phyloP scores from a whole-genome alignment of 2,329 filamentous ascomycete species.

The Pseudogymnoascus sp. region DNA sequence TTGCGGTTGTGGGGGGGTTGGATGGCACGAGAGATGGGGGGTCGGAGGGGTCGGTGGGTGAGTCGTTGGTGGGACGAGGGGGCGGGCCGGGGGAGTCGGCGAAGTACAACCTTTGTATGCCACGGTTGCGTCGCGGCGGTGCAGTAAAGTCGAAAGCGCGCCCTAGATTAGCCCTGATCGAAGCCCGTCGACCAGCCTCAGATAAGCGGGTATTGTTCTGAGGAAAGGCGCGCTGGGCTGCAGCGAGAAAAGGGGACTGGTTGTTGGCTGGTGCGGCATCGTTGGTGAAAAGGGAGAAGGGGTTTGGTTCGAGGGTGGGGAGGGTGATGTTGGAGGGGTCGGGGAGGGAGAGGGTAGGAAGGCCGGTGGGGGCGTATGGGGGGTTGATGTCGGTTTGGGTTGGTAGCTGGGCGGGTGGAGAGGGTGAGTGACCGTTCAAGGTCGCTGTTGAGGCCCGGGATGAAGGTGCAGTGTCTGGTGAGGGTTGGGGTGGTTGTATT shows the following conservation, averaged over 20 bases:
- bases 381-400: neutral
- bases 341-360: neutral
- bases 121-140: neutral
- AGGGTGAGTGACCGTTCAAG: neutral
- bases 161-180: neutral
- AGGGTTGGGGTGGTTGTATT: neutral
- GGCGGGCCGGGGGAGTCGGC: no score
- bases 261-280: neutral
- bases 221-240: neutral
- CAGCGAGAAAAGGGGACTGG: neutral
- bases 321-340: neutral
- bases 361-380: neutral
- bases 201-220: neutral
- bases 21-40: no score
- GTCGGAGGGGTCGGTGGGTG: no score
- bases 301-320: neutral
- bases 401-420: neutral
- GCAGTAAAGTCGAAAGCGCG: neutral
- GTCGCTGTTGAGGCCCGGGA: neutral
- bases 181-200: neutral
- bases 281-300: neutral
- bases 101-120: no score
- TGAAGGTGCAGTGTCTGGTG: neutral
- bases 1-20: neutral
- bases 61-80: no score